These are phyloP conservation scores for Cyberlindnera subsufficiens DNA, from an alignment of 805 yeast species.

Conservation along the genomic window DNA sequence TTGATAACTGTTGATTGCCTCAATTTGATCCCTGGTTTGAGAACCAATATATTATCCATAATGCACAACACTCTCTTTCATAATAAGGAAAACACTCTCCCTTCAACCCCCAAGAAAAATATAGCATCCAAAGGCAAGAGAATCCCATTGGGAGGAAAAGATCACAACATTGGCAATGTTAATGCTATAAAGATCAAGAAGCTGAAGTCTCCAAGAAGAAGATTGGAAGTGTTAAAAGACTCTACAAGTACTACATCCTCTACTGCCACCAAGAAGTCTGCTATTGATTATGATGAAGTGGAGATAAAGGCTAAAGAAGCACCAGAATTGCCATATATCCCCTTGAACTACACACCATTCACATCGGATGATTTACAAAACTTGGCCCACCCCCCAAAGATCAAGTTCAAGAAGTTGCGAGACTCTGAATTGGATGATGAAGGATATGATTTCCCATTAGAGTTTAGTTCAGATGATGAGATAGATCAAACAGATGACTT, in stretches of 20 bases:
- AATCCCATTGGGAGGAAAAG: conserved; percentile 21
- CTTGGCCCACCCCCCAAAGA: conserved; percentile 14
- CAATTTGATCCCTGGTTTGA: neutral
- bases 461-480: conserved; percentile 24
- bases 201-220: neutral
- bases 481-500: conserved; percentile 3
- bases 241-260: neutral
- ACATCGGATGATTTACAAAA: conserved; percentile 26
- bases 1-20: too few species aligned
- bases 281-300: conserved; percentile 32
- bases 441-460: conserved; percentile 13
- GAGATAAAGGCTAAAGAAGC: conserved; percentile 40
- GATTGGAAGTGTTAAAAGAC: neutral
- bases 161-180: conserved; percentile 5
- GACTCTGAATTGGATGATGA: neutral
- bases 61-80: conserved; percentile 3
- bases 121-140: conserved; percentile 4
- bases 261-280: neutral
- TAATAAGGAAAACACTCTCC: conserved; percentile 14
- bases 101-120: conserved; percentile 2
- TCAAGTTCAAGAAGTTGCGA: neutral
- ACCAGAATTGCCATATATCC: conserved; percentile 36
- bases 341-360: conserved; percentile 39
- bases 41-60: neutral
- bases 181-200: neutral